phyloP scores from a whole-genome alignment of 805 yeast genomes.

The Spathaspora gorwiae region DNA sequence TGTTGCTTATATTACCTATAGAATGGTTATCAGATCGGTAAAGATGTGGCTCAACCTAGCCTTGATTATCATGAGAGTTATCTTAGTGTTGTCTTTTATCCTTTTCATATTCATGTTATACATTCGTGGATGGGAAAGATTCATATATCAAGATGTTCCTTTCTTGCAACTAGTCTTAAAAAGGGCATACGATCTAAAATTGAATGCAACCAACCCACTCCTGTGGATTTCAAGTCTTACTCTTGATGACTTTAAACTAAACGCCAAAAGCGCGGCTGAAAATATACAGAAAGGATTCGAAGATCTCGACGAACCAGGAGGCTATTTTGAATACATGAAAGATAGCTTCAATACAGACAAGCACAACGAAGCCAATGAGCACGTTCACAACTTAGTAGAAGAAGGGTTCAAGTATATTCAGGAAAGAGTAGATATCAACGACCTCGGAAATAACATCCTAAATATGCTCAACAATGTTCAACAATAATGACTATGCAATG shows the following conservation, averaged over 20 bases:
- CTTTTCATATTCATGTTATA: constrained; percentile 13
- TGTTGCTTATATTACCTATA: constrained; percentile 16
- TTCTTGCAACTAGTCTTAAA: constrained; percentile 3
- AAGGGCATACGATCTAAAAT: background rate
- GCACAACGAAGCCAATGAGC: background rate
- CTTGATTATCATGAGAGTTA: constrained; percentile 15
- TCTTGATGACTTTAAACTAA: background rate
- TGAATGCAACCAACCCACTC: background rate
- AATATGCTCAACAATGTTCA: background rate
- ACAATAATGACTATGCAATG: background rate
- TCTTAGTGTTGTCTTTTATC: constrained; percentile 12
- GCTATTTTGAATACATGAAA: background rate
- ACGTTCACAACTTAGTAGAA: constrained; percentile 1
- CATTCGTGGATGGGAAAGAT: constrained; percentile 17
- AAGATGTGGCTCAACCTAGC: constrained; percentile 19
- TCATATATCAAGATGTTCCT: constrained; percentile 16
- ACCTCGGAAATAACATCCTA: constrained; percentile 1
- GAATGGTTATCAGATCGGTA: constrained; percentile 10
- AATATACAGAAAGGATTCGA: background rate
- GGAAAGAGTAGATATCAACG: constrained; percentile 2
- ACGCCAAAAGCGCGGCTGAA: background rate
- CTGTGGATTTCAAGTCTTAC: background rate
- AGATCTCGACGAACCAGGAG: background rate
- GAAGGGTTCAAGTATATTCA: constrained; percentile 3
- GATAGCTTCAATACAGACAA: background rate